Percentiles rank a stretch among this genome's conserved stretches.
These are phyloP conservation scores for Wickerhamiella dianesei DNA, from an alignment of 805 yeast species.

Conservation along the genomic window DNA sequence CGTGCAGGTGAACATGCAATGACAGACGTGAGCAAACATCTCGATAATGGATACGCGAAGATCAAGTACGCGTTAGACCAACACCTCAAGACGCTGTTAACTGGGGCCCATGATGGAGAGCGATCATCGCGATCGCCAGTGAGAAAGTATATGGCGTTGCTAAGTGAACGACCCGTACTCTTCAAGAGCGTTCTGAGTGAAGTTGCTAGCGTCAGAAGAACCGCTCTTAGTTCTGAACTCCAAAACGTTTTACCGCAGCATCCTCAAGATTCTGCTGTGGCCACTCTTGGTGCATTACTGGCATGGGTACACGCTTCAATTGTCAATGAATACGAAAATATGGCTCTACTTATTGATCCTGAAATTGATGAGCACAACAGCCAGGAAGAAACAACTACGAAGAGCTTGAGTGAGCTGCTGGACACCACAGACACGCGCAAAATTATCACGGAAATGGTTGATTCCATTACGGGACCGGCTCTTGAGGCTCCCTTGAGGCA, in stretches of 20 bases:
- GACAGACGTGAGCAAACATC: conserved; percentile 28
- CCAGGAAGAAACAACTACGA: conserved; percentile 6
- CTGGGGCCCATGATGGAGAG: neutral
- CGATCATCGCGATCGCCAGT: conserved; percentile 1
- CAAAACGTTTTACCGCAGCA: conserved; percentile 26
- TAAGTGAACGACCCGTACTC: conserved; percentile 27
- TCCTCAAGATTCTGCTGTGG: conserved; percentile 32
- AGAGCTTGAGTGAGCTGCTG: conserved; percentile 6
- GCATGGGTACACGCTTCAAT: conserved; percentile 79
- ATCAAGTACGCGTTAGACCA: conserved; percentile 32
- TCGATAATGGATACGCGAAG: conserved; percentile 42
- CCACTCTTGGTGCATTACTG: conserved; percentile 74
- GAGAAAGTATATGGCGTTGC: conserved; percentile 15
- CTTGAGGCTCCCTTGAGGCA: conserved; percentile 48
- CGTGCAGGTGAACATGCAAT: conserved; percentile 35
- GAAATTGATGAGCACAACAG: conserved; percentile 1
- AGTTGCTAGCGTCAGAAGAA: conserved; percentile 58
- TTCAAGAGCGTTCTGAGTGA: conserved; percentile 48
- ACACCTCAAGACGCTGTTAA: conserved; percentile 14
- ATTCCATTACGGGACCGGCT: conserved; percentile 35
- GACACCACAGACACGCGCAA: conserved; percentile 10
- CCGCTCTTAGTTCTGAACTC: conserved; percentile 53
- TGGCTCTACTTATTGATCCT: conserved; percentile 46
- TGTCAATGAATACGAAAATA: conserved; percentile 73
- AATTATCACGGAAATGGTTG: conserved; percentile 22